Conservation (phyloP, 2,329 filamentous ascomycete genomes). For the Verticillium dahliae region DNA sequence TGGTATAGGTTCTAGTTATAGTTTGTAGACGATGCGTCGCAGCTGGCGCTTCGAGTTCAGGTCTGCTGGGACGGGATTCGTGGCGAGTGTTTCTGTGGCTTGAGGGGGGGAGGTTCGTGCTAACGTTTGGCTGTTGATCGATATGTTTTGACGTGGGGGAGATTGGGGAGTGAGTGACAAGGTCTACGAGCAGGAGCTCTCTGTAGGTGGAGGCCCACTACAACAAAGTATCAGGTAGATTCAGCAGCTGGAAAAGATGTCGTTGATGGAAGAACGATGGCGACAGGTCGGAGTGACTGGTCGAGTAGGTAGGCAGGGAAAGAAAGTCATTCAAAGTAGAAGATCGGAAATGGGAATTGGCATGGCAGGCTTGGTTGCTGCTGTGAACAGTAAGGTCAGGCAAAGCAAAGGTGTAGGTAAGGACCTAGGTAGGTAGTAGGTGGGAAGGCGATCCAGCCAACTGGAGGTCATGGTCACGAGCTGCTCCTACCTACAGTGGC, state of each 20-base stretch:
- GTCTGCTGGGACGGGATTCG: neutral
- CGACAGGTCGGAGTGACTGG: neutral
- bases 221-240: neutral
- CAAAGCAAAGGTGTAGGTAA: too few species aligned
- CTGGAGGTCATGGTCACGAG: neutral
- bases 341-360: conserved; percentile 1
- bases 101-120: neutral
- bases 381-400: neutral
- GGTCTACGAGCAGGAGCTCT: neutral
- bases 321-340: neutral
- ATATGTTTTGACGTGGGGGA: conserved; percentile 4
- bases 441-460: neutral
- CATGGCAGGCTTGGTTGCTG: neutral
- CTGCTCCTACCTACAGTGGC: neutral
- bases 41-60: neutral
- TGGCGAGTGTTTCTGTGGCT: neutral
- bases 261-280: neutral
- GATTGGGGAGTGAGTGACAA: neutral
- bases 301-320: conserved; percentile 1
- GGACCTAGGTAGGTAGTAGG: too few species aligned
- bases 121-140: conserved; percentile 9
- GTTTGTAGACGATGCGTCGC: neutral
- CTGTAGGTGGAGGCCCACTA: neutral
- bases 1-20: neutral
- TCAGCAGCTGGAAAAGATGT: neutral